Evolutionary conservation across 257 asterid species (phyloP).

Genomic region (Coffea canephora): DNA sequence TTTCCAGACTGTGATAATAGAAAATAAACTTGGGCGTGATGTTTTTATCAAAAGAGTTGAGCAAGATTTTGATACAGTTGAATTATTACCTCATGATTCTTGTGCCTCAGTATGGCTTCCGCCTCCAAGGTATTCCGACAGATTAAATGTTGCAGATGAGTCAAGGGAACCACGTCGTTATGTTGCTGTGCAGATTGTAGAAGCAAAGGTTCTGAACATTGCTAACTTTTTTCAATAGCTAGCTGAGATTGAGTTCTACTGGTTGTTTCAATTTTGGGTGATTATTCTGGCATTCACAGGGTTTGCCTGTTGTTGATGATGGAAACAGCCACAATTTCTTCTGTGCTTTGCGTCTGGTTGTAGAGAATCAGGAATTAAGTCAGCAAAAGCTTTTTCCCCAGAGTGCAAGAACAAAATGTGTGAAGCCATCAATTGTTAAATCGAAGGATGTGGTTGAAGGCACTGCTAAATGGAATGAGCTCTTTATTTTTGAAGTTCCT

Average conservation of each 20-base stretch:
- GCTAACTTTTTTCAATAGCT: conserved; percentile 4
- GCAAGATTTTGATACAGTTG: conserved; percentile 47
- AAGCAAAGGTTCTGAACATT: conserved; percentile 67
- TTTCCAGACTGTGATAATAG: conserved; percentile 72
- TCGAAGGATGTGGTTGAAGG: conserved; percentile 60
- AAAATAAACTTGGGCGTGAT: conserved; percentile 95
- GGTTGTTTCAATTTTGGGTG: conserved; percentile 5
- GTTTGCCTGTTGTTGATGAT: conserved; percentile 84
- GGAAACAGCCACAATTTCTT: conserved; percentile 88
- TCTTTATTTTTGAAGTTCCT: conserved; percentile 97
- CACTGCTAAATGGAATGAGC: conserved; percentile 90
- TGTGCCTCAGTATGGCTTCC: conserved; percentile 69
- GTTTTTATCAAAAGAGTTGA: conserved; percentile 62
- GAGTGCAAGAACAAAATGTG: conserved; percentile 99
- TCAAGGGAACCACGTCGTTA: conserved; percentile 86
- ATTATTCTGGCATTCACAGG: conserved; percentile 49
- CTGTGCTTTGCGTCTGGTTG: conserved; percentile 94
- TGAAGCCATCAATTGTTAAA: conserved; percentile 56
- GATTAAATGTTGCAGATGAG: conserved; percentile 79
- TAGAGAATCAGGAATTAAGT: conserved; percentile 84
- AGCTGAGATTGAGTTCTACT: neutral
- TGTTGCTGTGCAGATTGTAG: conserved; percentile 76
- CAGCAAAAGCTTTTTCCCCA: conserved; percentile 95
- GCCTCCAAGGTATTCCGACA: conserved; percentile 93
- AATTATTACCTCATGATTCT: conserved; percentile 51